Evolutionary conservation across 768 basidiomycete genomes (phyloP).

Genomic region (Suillus sp.): DNA sequence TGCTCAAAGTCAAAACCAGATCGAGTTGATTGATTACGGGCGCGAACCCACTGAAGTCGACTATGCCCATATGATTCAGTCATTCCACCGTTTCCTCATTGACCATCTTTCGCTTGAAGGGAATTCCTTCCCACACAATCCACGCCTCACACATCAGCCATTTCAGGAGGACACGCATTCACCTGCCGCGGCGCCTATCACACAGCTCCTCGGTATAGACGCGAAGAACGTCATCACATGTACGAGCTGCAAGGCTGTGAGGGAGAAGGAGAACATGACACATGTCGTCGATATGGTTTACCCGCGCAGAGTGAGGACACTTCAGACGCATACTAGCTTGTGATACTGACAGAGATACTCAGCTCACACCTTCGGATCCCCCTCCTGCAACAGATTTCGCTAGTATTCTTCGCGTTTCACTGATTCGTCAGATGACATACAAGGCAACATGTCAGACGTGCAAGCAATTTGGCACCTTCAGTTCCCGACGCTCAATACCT

Average conservation of each 20-base stretch:
- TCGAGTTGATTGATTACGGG: constrained; percentile 89
- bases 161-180: constrained; percentile 27
- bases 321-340: constrained; percentile 2
- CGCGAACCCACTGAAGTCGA: constrained; percentile 71
- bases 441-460: constrained; percentile 87
- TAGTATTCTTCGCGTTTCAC: constrained; percentile 69
- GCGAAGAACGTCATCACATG: constrained; percentile 78
- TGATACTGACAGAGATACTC: constrained; percentile 10
- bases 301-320: constrained; percentile 67
- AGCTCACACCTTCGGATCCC: constrained; percentile 42
- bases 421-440: constrained; percentile 80
- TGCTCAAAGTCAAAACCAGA: constrained; percentile 84
- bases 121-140: constrained; percentile 63
- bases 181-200: constrained; percentile 70
- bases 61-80: constrained; percentile 89
- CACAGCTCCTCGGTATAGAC: constrained; percentile 83
- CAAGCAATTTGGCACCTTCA: constrained; percentile 74
- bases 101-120: constrained; percentile 82
- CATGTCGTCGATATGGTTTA: constrained; percentile 88
- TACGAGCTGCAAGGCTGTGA: constrained; percentile 65
- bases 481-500: constrained; percentile 66
- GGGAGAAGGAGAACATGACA: constrained; percentile 76
- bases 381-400: constrained; percentile 54
- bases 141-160: constrained; percentile 44
- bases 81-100: constrained; percentile 91